phyloP scores from a whole-genome alignment of 257 asterid species.

The Cordia subcordata region DNA sequence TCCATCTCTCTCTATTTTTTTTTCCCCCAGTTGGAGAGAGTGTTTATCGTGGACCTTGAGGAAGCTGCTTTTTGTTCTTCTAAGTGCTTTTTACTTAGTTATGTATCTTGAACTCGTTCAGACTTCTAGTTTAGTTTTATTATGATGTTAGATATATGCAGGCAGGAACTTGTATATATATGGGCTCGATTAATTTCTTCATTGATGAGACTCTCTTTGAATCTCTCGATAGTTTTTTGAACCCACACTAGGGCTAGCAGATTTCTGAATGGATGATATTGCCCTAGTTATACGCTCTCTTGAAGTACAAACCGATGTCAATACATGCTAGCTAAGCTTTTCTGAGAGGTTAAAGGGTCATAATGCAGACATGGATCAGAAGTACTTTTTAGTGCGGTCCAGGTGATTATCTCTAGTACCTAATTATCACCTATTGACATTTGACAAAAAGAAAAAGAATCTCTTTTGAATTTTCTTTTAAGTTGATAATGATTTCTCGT shows the following conservation, averaged over 20 bases:
- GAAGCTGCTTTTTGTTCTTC: neutral
- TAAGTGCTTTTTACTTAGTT: neutral
- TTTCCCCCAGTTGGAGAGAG: conserved; percentile 6
- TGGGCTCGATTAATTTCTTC: too few relatives aligned
- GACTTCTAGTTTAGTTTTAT: neutral
- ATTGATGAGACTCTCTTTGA: too few relatives aligned
- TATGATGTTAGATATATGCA: neutral
- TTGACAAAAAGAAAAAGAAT: too few relatives aligned
- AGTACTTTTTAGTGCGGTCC: conserved; percentile 4
- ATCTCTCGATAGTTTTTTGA: too few relatives aligned
- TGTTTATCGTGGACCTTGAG: neutral
- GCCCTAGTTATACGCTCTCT: too few relatives aligned
- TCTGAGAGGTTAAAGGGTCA: too few relatives aligned
- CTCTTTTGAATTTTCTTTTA: neutral
- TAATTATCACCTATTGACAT: conserved; percentile 4
- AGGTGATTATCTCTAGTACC: neutral
- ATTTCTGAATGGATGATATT: too few relatives aligned
- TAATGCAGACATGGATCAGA: neutral
- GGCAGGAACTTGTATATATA: neutral
- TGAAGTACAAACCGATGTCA: neutral
- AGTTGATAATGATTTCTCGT: too few relatives aligned
- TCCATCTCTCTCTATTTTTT: conserved; percentile 6
- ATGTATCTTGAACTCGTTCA: neutral
- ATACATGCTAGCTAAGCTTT: neutral
- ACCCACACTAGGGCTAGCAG: too few relatives aligned